Conservation (phyloP, 208 protist species). For the Leishmania gerbilli region DNA sequence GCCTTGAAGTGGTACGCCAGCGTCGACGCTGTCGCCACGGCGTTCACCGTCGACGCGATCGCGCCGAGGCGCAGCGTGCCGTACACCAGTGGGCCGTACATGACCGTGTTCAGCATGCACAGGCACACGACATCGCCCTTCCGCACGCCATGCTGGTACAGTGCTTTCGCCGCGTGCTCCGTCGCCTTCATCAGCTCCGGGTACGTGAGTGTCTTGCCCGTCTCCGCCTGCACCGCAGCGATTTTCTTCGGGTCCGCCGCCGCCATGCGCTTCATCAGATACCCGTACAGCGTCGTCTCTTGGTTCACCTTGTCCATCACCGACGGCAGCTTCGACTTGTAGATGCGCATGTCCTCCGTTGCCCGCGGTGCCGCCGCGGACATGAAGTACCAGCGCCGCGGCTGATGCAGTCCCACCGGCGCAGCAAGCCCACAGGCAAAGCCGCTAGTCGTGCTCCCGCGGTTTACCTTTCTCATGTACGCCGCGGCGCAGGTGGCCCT, state of each 20-base stretch:
- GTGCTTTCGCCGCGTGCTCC: constrained; percentile 29
- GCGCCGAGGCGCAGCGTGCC: constrained; percentile 38
- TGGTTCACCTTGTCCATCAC: constrained; percentile 25
- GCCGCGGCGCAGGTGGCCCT: neutral
- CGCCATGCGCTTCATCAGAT: constrained; percentile 33
- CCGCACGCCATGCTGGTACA: constrained; percentile 50
- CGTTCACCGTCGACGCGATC: constrained; percentile 42
- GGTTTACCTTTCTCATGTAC: neutral
- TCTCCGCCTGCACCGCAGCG: constrained; percentile 39
- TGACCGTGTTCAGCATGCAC: constrained; percentile 35
- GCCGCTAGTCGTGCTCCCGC: neutral
- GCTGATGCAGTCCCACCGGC: constrained; percentile 1
- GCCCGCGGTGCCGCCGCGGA: neutral
- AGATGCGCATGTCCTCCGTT: constrained; percentile 23
- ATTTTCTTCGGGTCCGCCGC: constrained; percentile 23
- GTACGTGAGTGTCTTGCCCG: constrained; percentile 28
- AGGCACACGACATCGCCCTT: constrained; percentile 45
- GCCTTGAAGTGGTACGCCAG: constrained; percentile 41
- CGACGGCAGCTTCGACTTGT: constrained; percentile 33
- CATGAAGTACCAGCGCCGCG: neutral
- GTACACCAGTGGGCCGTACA: constrained; percentile 43
- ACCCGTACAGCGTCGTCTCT: constrained; percentile 32
- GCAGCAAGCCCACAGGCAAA: neutral
- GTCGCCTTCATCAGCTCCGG: constrained; percentile 31
- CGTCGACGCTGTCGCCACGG: constrained; percentile 26